Base-by-base conservation (phyloP, 148 eudicot genomes). In the Vaccinium vitisidaea region DNA sequence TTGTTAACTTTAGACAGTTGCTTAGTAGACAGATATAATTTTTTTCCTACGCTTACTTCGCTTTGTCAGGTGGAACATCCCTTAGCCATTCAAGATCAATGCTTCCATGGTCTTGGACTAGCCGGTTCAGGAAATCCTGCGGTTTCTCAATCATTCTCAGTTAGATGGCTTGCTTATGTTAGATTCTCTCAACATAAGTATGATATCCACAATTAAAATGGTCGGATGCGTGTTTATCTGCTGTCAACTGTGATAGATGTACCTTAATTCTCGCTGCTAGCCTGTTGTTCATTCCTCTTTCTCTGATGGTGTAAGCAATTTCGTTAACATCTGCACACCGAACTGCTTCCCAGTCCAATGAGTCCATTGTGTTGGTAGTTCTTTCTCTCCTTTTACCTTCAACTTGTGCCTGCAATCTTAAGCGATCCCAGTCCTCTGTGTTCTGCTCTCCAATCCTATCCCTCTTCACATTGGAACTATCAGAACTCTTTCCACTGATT, bases 241-340 rank as follows among this genome's bases (percentile, higher is more conserved):
- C n/a, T 83, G 55, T 52, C 77, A 11, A 65, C 46, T 71, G 71
- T 53, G 7, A n/a, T 25, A 63, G 49, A 19, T 78, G 52, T 85
- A 95, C 99, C 96, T 95, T 92, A 73, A 97, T 97, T 76, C 99
- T 92, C 84, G 86, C 96, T 49, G 99, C 98, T 53, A 97, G 95
- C 95, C 93, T 88, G 87, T 97, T 95, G 90, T 95, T 95, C 99
- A 97, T 97, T 82, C 99, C 99, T 86, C 99, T 90, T 84, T 89
- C 96, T 88, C 91, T 97, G 82, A 97, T 94, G 54, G 99, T 91
- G 27, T 93, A 84, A 43, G 99, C 94, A 86, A 97, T 88, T 74
- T 92, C 95, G 73, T 82, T 84, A 79, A 97, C 98, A 88, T 92
- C 88, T 84, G 98, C 95, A 88, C 88, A 87, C 49, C 94, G 86